Base-by-base conservation (phyloP, 106 monocot species). In the Dioscorea alata region DNA sequence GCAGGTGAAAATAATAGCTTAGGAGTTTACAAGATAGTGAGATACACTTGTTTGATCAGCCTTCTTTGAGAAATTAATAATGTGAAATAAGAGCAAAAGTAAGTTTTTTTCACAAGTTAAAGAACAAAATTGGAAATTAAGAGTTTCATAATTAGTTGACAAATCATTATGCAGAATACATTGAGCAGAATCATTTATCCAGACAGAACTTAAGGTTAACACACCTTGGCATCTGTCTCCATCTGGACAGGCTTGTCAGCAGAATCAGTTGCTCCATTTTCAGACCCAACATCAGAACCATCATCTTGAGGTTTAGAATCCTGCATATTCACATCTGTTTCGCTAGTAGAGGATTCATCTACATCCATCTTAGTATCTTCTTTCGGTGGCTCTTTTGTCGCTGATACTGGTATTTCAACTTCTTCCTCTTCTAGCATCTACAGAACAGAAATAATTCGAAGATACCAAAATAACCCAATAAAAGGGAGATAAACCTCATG, bases 351-450 rank as follows among this genome's bases (percentile, higher is more conserved):
- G 2, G 69, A 18, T 0, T 87, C 92, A 80, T 91, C 96, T 7
- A 80, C 83, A 3, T 92, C 96, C 92, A 89, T 92, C 35, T 85
- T 87, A 25, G 78, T 33, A 64, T 70, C 58, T 61, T 87, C 90
- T 68, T 84, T 86, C 24, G 59, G 15, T 23, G 23, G 21, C 12
- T 84, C 89, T 58, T 80, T 75, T 61, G 59, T 58, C 66, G 71
- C 52, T 53, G 85, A 65, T 20, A 92, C 82, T 12, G 92, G 89
- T 63, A 92, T 87, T 21, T 99, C 89, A 50, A 80, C 72, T 66
- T 87, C 92, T 53, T 92, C 97, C 75, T 97, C 97, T 73, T 90
- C 97, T 67, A 92, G 49, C 77, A 99, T 76, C 97, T 99, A 70
- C 10, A 68, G 22, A 34, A 31, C 23, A 50, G 12, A 76, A 50